Percentiles rank a stretch among this genome's conserved stretches.
These are phyloP conservation scores for Apophysomyces elegans DNA, from an alignment of 371 early-diverging fungal species.

Conservation along the genomic window DNA sequence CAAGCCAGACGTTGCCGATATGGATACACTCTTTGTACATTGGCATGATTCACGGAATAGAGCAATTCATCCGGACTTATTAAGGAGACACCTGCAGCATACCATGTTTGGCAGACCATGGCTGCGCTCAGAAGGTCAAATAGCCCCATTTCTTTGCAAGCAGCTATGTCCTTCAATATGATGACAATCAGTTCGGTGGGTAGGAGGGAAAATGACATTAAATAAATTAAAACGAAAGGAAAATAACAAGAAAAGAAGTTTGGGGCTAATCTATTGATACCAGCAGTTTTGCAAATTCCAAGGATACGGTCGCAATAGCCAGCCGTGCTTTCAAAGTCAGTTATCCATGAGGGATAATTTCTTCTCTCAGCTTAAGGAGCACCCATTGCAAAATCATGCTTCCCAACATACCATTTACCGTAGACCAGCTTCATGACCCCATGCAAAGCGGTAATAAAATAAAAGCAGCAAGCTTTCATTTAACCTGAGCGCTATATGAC, in stretches of 20 bases:
- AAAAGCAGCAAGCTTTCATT: neutral
- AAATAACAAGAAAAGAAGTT: no score
- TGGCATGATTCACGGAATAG: neutral
- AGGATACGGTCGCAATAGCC: no score
- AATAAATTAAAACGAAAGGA: neutral
- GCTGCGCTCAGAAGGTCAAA: slow-evolving; percentile 23
- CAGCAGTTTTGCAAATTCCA: no score
- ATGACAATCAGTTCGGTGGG: neutral
- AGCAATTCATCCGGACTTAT: neutral
- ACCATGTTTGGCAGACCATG: slow-evolving; percentile 30
- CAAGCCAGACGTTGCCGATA: neutral
- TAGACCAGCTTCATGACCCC: no score
- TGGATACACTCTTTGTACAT: slow-evolving; percentile 5
- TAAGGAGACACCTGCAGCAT: slow-evolving; percentile 13
- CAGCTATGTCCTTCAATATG: neutral
- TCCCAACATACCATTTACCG: no score
- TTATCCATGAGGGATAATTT: no score
- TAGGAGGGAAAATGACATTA: neutral
- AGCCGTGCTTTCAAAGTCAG: no score
- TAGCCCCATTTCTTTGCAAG: neutral
- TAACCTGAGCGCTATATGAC: neutral
- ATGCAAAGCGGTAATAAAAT: neutral
- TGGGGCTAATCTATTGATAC: no score
- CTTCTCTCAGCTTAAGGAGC: no score
- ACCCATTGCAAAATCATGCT: no score